phyloP scores from a whole-genome alignment of 352 stramenopile species.

The Globisporangium irregulare region DNA sequence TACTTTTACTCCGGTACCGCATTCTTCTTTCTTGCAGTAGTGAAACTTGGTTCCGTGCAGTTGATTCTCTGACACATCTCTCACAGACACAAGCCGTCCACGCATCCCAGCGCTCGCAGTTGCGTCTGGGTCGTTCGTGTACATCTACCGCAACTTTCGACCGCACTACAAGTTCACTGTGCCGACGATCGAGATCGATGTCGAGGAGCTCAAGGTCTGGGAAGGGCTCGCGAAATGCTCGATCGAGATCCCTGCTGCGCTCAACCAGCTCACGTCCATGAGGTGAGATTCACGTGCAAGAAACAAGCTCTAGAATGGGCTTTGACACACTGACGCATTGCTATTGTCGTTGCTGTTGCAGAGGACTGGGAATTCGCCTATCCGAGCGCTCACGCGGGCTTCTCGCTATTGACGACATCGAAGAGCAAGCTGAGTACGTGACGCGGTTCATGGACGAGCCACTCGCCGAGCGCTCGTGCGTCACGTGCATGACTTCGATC shows the following conservation, averaged over 20 bases:
- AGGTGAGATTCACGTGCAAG: conserved; percentile 22
- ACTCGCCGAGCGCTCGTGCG: conserved; percentile 62
- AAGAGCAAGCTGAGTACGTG: conserved; percentile 80
- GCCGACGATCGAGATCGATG: conserved; percentile 69
- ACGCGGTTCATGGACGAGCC: conserved; percentile 77
- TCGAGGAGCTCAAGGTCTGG: conserved; percentile 71
- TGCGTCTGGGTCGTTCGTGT: conserved; percentile 82
- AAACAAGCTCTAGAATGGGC: no score
- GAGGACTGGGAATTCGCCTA: conserved; percentile 58
- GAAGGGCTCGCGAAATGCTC: conserved; percentile 62
- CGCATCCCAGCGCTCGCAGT: conserved; percentile 84
- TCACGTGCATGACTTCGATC: conserved; percentile 88
- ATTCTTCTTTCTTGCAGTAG: not conserved
- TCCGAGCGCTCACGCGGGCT: conserved; percentile 69
- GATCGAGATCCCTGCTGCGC: conserved; percentile 63
- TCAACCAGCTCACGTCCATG: conserved; percentile 63
- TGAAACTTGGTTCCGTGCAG: not conserved
- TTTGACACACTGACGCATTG: no score
- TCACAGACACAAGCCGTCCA: conserved; percentile 36
- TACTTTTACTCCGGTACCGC: conserved; percentile 64
- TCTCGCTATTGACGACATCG: conserved; percentile 78
- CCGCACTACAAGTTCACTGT: conserved; percentile 91
- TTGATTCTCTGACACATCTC: not conserved
- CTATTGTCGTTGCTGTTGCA: conserved; percentile 12
- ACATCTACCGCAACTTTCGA: conserved; percentile 90